Evolutionary conservation across 495 filamentous ascomycete genomes (phyloP).

Genomic region (Penicillium parvum): DNA sequence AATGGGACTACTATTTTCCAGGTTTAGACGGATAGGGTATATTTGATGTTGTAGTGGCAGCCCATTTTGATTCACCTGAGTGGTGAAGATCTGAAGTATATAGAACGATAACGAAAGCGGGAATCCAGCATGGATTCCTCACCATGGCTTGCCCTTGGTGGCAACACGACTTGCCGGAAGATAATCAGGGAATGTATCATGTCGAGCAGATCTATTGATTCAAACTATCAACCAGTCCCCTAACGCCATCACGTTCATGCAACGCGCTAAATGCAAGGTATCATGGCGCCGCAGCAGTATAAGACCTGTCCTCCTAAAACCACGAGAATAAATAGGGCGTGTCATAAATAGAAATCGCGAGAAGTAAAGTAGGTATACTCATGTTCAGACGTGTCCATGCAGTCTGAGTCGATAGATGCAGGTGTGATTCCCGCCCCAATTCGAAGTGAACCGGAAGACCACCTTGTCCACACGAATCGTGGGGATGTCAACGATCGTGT

Average conservation of each 20-base stretch:
- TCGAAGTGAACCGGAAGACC: constrained; percentile 42
- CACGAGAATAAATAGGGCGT: constrained; percentile 1
- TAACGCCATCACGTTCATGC: constrained; percentile 12
- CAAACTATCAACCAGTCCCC: background rate
- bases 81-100: too few relatives aligned
- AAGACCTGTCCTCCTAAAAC: background rate
- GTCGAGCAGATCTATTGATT: constrained; percentile 1
- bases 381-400: constrained; percentile 35
- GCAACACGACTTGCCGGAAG: too few relatives aligned
- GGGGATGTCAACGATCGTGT: constrained; percentile 33
- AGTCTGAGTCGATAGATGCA: constrained; percentile 47
- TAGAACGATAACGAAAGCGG: too few relatives aligned
- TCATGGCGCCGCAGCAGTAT: constrained; percentile 5
- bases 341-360: background rate
- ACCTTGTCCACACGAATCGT: constrained; percentile 38
- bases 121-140: too few relatives aligned
- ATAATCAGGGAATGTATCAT: too few relatives aligned
- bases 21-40: too few relatives aligned
- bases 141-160: too few relatives aligned
- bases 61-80: too few relatives aligned
- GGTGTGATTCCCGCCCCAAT: constrained; percentile 44
- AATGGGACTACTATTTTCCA: too few relatives aligned
- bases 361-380: background rate
- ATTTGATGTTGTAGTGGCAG: too few relatives aligned
- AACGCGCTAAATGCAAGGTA: constrained; percentile 23